Evolutionary conservation across 176 grass and related monocot species (phyloP).

Genomic region (Phoenix dactylifera): DNA sequence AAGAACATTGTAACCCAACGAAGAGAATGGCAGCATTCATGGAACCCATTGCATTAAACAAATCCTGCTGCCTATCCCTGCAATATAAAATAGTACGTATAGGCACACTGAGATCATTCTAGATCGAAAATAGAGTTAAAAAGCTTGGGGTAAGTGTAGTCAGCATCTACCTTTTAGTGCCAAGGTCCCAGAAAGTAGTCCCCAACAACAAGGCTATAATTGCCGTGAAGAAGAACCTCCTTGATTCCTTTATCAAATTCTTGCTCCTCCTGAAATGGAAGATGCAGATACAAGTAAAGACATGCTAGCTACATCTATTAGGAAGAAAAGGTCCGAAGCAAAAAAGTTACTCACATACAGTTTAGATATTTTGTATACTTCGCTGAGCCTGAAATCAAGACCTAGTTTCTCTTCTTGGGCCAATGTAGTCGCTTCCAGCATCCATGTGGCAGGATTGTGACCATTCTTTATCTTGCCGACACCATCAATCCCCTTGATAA

Average conservation of each 20-base stretch:
- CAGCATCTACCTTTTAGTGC: conserved; percentile 22
- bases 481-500: conserved; percentile 31
- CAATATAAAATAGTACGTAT: background rate
- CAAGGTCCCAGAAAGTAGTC: conserved; percentile 52
- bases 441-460: conserved; percentile 64
- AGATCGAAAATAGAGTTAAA: background rate
- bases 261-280: conserved; percentile 48
- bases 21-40: conserved; percentile 59
- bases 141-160: background rate
- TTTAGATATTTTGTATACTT: conserved; percentile 44
- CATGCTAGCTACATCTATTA: too few species aligned
- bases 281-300: background rate
- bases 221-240: conserved; percentile 54
- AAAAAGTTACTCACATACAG: conserved; percentile 32
- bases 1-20: conserved; percentile 38
- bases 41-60: conserved; percentile 60
- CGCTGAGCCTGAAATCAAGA: conserved; percentile 27
- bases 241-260: conserved; percentile 30
- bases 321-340: background rate
- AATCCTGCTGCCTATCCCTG: conserved; percentile 28
- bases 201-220: conserved; percentile 50
- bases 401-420: conserved; percentile 49
- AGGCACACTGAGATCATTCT: background rate
- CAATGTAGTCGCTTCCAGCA: conserved; percentile 56
- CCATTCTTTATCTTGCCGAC: conserved; percentile 52